Evolutionary conservation across 2,329 filamentous ascomycete species (phyloP).

Genomic region (Amphichorda felina): DNA sequence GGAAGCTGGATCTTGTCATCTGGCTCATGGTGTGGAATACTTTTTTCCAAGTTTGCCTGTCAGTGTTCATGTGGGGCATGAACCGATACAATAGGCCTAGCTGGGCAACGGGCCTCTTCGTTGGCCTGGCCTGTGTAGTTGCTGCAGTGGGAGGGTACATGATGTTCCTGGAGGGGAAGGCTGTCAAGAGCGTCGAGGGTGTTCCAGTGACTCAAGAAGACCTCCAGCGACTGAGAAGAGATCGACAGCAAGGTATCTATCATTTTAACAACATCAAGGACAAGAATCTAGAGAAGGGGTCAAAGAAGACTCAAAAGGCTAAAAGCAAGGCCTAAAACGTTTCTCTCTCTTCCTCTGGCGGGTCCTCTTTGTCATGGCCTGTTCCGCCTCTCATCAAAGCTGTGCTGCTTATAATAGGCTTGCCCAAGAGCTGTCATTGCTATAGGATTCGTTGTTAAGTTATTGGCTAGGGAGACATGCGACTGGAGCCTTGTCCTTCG

Average conservation of each 20-base stretch:
- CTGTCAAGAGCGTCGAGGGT: constrained; percentile 60
- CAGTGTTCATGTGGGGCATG: constrained; percentile 74
- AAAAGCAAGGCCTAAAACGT: not conserved
- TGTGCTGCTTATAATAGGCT: no score
- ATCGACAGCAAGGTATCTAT: constrained; percentile 41
- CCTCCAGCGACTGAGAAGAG: constrained; percentile 32
- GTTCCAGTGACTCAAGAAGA: constrained; percentile 50
- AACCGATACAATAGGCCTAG: constrained; percentile 62
- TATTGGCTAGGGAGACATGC: no score
- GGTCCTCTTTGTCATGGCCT: no score
- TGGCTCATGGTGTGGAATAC: constrained; percentile 75
- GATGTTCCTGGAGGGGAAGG: constrained; percentile 60
- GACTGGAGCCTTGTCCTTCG: no score
- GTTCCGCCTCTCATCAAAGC: no score
- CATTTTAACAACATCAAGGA: constrained; percentile 37
- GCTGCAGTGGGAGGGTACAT: constrained; percentile 58
- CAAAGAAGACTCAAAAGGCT: constrained; percentile 5
- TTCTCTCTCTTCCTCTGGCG: no score
- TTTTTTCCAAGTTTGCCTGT: constrained; percentile 60
- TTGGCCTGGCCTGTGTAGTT: constrained; percentile 60
- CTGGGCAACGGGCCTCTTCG: constrained; percentile 72
- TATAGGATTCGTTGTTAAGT: no score
- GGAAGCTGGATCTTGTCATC: constrained; percentile 72
- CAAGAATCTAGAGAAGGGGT: constrained; percentile 15
- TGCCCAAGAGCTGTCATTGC: no score